A percentile compares a stretch with the other conserved stretches of the same genome.
These are phyloP conservation scores for Gossypium turneri DNA, from an alignment of 345 rosid species.

Conservation along the genomic window DNA sequence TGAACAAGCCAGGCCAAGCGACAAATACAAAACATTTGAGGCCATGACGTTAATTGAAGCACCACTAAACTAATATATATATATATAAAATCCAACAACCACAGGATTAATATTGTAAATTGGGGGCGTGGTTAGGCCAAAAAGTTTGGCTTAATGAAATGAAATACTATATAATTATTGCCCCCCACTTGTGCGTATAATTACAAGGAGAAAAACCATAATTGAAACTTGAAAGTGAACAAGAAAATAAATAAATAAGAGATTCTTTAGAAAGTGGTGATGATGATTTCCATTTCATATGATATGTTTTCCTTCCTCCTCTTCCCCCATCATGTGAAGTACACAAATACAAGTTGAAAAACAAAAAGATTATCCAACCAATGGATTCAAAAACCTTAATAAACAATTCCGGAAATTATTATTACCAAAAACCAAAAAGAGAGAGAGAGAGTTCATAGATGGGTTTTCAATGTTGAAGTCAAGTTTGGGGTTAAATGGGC, in stretches of 20 bases:
- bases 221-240: background rate
- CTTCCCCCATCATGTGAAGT: too few relatives aligned
- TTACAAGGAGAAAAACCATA: background rate
- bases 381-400: background rate
- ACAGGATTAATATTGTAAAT: background rate
- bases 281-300: too few relatives aligned
- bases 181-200: slow-evolving; percentile 1
- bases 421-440: too few relatives aligned
- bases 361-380: too few relatives aligned
- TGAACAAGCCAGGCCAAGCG: background rate
- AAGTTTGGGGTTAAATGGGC: background rate
- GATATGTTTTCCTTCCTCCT: too few relatives aligned
- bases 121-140: background rate
- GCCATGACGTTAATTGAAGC: background rate
- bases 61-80: background rate
- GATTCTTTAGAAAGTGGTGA: too few relatives aligned
- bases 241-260: background rate
- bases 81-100: background rate
- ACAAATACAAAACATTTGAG: background rate
- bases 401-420: too few relatives aligned
- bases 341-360: too few relatives aligned
- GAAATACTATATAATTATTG: background rate
- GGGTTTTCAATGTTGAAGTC: background rate
- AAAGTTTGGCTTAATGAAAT: background rate
- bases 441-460: background rate